Percentiles rank a stretch among this genome's conserved stretches.
Conservation (phyloP, 306 rosid species). For the Lotus japonicus region DNA sequence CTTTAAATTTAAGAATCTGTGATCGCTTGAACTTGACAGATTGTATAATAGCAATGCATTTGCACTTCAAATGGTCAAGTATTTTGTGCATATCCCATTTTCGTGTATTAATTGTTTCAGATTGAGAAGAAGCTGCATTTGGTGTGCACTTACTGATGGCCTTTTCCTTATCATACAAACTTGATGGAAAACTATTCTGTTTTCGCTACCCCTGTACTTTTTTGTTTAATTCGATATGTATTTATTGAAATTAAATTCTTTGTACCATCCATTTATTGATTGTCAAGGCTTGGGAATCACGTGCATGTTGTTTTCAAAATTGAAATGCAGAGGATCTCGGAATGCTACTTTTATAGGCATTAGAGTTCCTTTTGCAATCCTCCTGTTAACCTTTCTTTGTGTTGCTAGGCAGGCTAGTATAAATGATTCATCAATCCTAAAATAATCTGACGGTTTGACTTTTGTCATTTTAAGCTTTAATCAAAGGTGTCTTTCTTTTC, state of each 20-base stretch:
- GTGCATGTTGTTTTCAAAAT: not conserved
- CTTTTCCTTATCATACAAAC: not conserved
- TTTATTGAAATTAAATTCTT: not conserved
- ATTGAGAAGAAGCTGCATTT: not conserved
- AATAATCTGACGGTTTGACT: not conserved
- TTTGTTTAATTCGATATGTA: not conserved
- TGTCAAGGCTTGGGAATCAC: not conserved
- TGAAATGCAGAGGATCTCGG: not conserved
- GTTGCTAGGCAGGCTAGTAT: not conserved
- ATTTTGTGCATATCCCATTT: not conserved
- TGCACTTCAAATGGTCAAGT: not conserved
- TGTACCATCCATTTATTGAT: not conserved
- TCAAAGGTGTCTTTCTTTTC: not conserved
- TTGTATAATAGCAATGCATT: not conserved
- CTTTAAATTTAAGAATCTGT: not conserved
- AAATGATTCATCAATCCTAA: not conserved
- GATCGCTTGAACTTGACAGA: not conserved
- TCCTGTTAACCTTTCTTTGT: not conserved
- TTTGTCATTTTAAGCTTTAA: not conserved
- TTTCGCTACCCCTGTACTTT: not conserved
- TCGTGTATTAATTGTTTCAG: not conserved
- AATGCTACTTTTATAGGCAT: conserved; percentile 5
- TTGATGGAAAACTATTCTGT: not conserved
- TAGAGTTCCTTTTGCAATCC: not conserved
- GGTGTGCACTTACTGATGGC: not conserved